Percentiles rank a stretch among this genome's conserved stretches.
phyloP scores from a whole-genome alignment of 1,284 basidiomycete species.

The Austroboletus niveus region DNA sequence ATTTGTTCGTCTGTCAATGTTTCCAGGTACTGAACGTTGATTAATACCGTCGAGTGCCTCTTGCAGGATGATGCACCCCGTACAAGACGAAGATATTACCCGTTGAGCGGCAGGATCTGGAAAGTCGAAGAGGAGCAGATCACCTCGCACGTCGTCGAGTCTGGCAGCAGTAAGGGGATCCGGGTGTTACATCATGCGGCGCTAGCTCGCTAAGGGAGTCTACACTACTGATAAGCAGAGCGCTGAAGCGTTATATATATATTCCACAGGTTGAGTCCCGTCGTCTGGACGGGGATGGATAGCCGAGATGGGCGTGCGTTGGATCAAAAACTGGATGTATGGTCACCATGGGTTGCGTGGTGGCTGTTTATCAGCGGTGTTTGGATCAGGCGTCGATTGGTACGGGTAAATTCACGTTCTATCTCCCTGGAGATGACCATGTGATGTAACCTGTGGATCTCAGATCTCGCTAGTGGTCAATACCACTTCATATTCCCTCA shows the following conservation, averaged over 20 bases:
- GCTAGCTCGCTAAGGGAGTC: no score
- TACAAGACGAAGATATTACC: no score
- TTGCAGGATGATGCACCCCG: no score
- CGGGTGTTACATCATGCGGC: no score
- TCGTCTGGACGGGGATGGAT: neutral
- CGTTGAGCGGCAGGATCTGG: no score
- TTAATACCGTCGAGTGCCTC: no score
- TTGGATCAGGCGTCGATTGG: neutral
- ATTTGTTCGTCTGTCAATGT: neutral
- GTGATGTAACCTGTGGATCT: conserved; percentile 14
- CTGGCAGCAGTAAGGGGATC: no score
- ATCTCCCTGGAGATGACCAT: conserved; percentile 24
- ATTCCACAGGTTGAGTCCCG: no score
- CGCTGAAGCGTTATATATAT: no score
- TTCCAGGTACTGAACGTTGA: neutral
- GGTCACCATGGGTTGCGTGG: neutral
- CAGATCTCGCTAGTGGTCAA: conserved; percentile 16
- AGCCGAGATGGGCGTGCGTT: neutral
- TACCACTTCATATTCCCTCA: neutral
- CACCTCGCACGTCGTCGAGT: no score
- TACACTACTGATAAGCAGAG: neutral
- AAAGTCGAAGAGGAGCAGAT: no score
- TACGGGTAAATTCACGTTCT: conserved; percentile 17
- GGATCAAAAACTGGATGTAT: neutral
- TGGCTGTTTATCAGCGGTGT: neutral